phyloP scores from a whole-genome alignment of 352 stramenopile species.

The Pythium diclinum region DNA sequence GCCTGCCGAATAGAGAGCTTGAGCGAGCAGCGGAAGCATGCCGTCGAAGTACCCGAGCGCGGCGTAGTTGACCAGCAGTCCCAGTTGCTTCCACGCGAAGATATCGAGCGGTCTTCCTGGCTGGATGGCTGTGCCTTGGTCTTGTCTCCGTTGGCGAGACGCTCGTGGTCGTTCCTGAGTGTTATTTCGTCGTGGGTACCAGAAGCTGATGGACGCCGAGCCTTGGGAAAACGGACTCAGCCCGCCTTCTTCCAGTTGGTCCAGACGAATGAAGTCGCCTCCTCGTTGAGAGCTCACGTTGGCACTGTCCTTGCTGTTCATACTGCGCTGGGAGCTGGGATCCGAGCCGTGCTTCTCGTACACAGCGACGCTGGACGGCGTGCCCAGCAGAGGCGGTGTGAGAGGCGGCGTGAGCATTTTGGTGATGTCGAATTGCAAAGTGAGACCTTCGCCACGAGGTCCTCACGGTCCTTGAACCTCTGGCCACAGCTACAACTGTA shows the following conservation, averaged over 20 bases:
- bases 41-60: conserved; percentile 21
- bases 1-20: conserved; percentile 4
- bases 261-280: neutral
- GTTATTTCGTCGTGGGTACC: conserved; percentile 12
- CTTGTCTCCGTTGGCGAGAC: neutral
- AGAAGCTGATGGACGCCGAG: conserved; percentile 24
- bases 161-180: neutral
- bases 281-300: neutral
- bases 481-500: too few species aligned
- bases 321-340: neutral
- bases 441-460: too few species aligned
- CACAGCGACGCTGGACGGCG: neutral
- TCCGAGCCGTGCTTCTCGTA: neutral
- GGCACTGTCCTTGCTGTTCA: neutral
- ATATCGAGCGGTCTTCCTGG: conserved; percentile 10
- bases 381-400: neutral
- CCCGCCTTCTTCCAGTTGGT: neutral
- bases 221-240: conserved; percentile 5
- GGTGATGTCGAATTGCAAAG: too few species aligned
- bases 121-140: conserved; percentile 14
- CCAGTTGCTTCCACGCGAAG: conserved; percentile 12
- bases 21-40: conserved; percentile 8
- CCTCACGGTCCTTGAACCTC: too few species aligned
- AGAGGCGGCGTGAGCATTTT: neutral
- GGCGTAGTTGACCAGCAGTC: conserved; percentile 17